Conservation (phyloP, 768 basidiomycete genomes). For the Melanogaster broomeanus region DNA sequence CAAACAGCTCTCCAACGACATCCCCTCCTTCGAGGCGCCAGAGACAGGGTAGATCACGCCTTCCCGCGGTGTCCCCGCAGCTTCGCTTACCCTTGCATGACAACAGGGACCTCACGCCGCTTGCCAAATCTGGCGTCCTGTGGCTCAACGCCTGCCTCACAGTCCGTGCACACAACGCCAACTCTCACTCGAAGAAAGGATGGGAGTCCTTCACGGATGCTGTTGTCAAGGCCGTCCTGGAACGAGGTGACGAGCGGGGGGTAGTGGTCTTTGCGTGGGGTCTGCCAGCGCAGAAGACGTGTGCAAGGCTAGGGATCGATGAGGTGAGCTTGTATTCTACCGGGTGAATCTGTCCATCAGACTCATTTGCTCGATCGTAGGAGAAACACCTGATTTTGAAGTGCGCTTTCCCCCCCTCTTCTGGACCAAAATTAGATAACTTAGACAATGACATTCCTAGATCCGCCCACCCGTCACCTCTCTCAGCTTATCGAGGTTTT, state of each 20-base stretch:
- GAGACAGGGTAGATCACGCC: slow-evolving; percentile 54
- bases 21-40: slow-evolving; percentile 62
- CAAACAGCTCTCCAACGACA: slow-evolving; percentile 68
- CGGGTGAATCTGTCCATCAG: background rate
- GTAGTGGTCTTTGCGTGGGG: slow-evolving; percentile 88
- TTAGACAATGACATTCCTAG: slow-evolving; percentile 23
- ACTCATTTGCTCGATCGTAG: slow-evolving; percentile 32
- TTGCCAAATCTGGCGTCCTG: slow-evolving; percentile 72
- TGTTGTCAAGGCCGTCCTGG: slow-evolving; percentile 55
- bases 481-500: slow-evolving; percentile 75
- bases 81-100: background rate
- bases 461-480: slow-evolving; percentile 73
- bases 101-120: slow-evolving; percentile 63
- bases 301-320: slow-evolving; percentile 52
- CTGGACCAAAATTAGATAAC: background rate
- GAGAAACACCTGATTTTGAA: slow-evolving; percentile 61
- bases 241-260: slow-evolving; percentile 40
- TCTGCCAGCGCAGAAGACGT: slow-evolving; percentile 71
- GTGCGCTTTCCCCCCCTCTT: slow-evolving; percentile 22
- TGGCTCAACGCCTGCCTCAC: slow-evolving; percentile 81
- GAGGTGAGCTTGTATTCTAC: slow-evolving; percentile 42
- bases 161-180: slow-evolving; percentile 74
- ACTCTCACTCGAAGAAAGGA: slow-evolving; percentile 73
- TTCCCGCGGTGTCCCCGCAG: background rate
- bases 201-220: slow-evolving; percentile 83